Conservation (phyloP, 2,329 filamentous ascomycete genomes). For the Botrytis porri region DNA sequence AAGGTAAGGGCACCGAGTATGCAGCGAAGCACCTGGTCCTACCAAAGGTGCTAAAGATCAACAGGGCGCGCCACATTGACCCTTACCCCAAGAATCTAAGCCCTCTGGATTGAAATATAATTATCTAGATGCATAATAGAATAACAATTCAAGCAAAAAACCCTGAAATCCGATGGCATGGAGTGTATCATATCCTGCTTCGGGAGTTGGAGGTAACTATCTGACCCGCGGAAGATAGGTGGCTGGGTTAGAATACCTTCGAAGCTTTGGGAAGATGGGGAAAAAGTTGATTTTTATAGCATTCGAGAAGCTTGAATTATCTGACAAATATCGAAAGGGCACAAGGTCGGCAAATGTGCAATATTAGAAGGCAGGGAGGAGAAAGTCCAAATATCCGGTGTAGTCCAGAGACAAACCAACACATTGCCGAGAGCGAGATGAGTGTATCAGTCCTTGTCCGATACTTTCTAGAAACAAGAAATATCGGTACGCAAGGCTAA, state of each 20-base stretch:
- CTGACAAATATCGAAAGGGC: not conserved
- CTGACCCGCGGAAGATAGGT: not conserved
- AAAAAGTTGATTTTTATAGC: not conserved
- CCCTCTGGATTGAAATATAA: not conserved
- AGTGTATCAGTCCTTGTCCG: not conserved
- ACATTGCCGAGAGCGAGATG: not conserved
- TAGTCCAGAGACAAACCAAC: not conserved
- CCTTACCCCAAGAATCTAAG: not conserved
- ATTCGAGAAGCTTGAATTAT: not conserved
- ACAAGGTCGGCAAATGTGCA: not conserved
- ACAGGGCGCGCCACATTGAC: not conserved
- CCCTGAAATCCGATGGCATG: not conserved
- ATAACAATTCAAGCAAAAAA: not conserved
- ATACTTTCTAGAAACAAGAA: not conserved
- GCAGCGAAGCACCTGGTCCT: not conserved
- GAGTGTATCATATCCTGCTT: not conserved
- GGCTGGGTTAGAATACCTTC: not conserved
- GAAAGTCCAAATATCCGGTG: not conserved
- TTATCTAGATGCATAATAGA: slow-evolving; percentile 6
- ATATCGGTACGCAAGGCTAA: not conserved
- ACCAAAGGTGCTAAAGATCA: not conserved
- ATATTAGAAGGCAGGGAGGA: not conserved
- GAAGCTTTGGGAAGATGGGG: too few relatives aligned
- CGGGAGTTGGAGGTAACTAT: not conserved
- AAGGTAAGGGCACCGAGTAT: not conserved